Evolutionary conservation across 1,139 yeast genomes (phyloP).

Genomic region (Trichomonascaceae sp.): DNA sequence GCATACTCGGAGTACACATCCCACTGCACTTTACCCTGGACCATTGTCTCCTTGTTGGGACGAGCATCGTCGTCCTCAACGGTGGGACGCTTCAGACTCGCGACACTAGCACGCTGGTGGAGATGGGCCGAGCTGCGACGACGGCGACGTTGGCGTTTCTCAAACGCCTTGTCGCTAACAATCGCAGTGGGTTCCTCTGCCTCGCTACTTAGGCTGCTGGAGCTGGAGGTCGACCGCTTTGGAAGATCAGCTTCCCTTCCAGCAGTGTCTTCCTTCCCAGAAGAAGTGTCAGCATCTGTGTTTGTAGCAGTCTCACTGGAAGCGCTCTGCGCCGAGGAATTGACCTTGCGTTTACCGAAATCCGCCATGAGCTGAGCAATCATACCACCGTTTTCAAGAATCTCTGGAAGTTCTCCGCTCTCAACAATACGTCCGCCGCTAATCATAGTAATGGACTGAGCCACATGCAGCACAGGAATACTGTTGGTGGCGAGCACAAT

Average conservation of each 20-base stretch:
- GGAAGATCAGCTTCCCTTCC: conserved; percentile 2
- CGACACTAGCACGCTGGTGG: conserved; percentile 60
- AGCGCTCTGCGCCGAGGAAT: conserved; percentile 1
- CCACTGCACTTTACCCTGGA: conserved; percentile 94
- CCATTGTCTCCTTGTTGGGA: conserved; percentile 50
- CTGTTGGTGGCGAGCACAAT: conserved; percentile 81
- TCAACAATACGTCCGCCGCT: conserved; percentile 69
- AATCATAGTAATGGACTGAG: conserved; percentile 60
- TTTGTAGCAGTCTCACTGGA: conserved; percentile 7
- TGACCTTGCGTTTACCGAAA: conserved; percentile 38
- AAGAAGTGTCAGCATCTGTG: background rate
- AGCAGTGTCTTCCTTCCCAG: background rate
- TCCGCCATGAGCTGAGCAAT: conserved; percentile 57
- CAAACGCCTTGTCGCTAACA: background rate
- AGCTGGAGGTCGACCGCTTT: background rate
- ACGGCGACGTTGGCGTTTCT: conserved; percentile 1
- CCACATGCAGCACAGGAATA: conserved; percentile 69
- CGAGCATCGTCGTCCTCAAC: conserved; percentile 21
- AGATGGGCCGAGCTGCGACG: conserved; percentile 29
- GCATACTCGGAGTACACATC: conserved; percentile 73
- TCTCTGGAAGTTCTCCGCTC: conserved; percentile 55
- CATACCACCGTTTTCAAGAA: conserved; percentile 38
- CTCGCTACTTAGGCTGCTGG: background rate
- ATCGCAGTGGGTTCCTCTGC: background rate
- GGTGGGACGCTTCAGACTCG: conserved; percentile 34